Base-by-base conservation (phyloP, 2,329 filamentous ascomycete genomes). In the Pyricularia sp. region DNA sequence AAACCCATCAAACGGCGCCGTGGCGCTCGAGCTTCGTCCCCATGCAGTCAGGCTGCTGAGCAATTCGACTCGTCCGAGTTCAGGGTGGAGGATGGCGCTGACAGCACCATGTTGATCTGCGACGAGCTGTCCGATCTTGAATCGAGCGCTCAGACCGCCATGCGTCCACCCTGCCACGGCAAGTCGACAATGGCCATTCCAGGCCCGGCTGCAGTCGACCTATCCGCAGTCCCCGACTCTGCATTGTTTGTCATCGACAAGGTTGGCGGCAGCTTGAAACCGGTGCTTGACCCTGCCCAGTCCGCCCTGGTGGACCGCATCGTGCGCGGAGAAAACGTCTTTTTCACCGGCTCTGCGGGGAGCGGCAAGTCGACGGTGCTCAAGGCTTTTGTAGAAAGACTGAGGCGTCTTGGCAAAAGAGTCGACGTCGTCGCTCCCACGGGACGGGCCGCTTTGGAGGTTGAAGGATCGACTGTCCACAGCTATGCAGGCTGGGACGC, bases 301-400 rank as follows among this genome's bases (percentile, higher is more conserved):
- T 74, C 77, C 11, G 76, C 76, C 2, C 73, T 88, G 2, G 81
- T 88, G 0, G 77, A 86, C 0, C 76, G 85, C 0, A 86, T 88
- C 30, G 70, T 81, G 3, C 77, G 76, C 2, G 84, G 86, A 0
- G 71, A 73, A 1, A 90, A 90, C 68, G 84, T 90, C 11, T 90
- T 90, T 73, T 90, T 86, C 72, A 90, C 87, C 0, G 88, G 88
- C 10, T 86, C 85, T 0, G 88, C 87, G 17, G 88, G 88, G 0
- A 85, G 82, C 64, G 86, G 86, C 2, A 88, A 88, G 73, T 85
- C 83, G 0, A 85, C 84, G 0, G 82, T 87, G 1, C 76, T 88
- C 0, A 83, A 82, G 69, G 79, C 80, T 9, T 82, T 86, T 58
- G 81, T 81, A 2, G 76, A 74, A 7, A 74, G 76, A 5, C 76